A percentile compares a stretch with the other conserved stretches of the same genome.
These are phyloP conservation scores for Phyllachora maydis DNA, from an alignment of 2,329 filamentous ascomycete species.

Conservation along the genomic window DNA sequence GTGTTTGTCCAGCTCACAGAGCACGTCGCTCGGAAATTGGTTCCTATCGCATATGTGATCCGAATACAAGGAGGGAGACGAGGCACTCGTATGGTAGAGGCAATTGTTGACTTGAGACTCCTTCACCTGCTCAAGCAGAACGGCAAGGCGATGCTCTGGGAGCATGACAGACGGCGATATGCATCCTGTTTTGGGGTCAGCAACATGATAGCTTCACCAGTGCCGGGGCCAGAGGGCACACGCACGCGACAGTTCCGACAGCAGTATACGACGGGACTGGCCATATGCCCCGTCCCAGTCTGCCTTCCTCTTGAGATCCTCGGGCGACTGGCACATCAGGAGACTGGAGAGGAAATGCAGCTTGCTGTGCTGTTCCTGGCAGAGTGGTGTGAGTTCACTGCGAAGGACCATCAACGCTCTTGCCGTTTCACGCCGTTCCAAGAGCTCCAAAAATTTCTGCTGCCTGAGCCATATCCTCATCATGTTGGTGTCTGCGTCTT, in stretches of 20 bases:
- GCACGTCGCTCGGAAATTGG: slow-evolving; percentile 56
- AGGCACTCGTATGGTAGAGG: slow-evolving; percentile 67
- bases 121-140: slow-evolving; percentile 68
- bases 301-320: slow-evolving; percentile 57
- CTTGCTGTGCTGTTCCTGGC: slow-evolving; percentile 48
- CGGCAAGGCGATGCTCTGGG: slow-evolving; percentile 70
- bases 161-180: slow-evolving; percentile 97
- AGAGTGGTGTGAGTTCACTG: slow-evolving; percentile 69
- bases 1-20: slow-evolving; percentile 52
- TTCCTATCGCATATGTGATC: slow-evolving; percentile 69
- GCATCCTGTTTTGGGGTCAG: slow-evolving; percentile 33
- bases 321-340: slow-evolving; percentile 67
- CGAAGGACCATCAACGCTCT: slow-evolving; percentile 68
- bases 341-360: slow-evolving; percentile 73
- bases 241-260: slow-evolving; percentile 67
- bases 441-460: slow-evolving; percentile 83
- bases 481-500: slow-evolving; percentile 52
- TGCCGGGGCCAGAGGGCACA: slow-evolving; percentile 10
- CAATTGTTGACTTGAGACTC: slow-evolving; percentile 65
- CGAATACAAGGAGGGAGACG: slow-evolving; percentile 66
- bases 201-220: slow-evolving; percentile 1
- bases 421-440: slow-evolving; percentile 56
- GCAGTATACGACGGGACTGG: slow-evolving; percentile 49
- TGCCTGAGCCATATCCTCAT: slow-evolving; percentile 82
- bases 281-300: slow-evolving; percentile 71